Conservation (phyloP, 2,329 filamentous ascomycete species). For the Endothia cerciana region DNA sequence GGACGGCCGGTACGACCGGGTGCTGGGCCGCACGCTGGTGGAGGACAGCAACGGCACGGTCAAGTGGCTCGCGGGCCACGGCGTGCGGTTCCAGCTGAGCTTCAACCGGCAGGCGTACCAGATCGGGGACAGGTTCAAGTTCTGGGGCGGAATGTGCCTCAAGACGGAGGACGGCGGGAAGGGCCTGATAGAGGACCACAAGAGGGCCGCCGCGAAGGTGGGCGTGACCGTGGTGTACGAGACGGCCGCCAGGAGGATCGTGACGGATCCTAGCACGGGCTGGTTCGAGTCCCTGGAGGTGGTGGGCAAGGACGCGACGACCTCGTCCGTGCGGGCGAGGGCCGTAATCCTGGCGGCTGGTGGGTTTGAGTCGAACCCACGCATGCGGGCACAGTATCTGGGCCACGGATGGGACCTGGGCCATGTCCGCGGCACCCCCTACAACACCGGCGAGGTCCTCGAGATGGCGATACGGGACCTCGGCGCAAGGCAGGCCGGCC, state of each 20-base stretch:
- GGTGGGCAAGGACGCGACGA: constrained; percentile 30
- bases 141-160: constrained; percentile 69
- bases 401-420: constrained; percentile 67
- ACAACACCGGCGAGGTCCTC: constrained; percentile 64
- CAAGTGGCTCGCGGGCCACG: constrained; percentile 59
- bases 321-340: constrained; percentile 38
- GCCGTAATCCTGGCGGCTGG: constrained; percentile 61
- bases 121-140: constrained; percentile 62
- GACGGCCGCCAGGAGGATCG: constrained; percentile 48
- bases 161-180: constrained; percentile 64
- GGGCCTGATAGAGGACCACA: constrained; percentile 57
- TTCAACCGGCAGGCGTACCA: constrained; percentile 70
- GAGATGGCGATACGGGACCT: constrained; percentile 55
- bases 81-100: constrained; percentile 61
- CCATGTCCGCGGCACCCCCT: constrained; percentile 64
- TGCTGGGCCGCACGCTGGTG: constrained; percentile 53
- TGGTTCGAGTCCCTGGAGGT: constrained; percentile 40
- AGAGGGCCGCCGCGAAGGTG: constrained; percentile 44
- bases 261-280: constrained; percentile 38
- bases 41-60: constrained; percentile 53
- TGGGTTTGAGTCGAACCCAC: constrained; percentile 65
- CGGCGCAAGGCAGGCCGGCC: constrained; percentile 55
- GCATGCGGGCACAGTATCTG: constrained; percentile 55
- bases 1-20: constrained; percentile 53
- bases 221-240: constrained; percentile 52